Evolutionary conservation across 768 basidiomycete genomes (phyloP).

Genomic region (Suillus occidentalis): DNA sequence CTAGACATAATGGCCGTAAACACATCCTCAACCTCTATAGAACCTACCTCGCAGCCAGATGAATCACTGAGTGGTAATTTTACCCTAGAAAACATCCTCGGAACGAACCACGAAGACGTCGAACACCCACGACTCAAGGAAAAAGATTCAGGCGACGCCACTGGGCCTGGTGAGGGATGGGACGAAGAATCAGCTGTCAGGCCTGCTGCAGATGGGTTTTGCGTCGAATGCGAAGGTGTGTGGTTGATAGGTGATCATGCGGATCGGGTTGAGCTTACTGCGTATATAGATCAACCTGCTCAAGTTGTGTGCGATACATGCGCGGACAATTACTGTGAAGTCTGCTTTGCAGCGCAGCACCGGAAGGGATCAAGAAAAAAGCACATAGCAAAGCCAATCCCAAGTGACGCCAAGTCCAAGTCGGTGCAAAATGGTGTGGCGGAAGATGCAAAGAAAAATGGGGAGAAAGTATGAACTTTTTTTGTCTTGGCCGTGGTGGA

Average conservation of each 20-base stretch:
- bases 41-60: conserved; percentile 12
- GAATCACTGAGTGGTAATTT: conserved; percentile 31
- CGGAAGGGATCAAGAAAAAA: conserved; percentile 75
- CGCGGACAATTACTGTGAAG: conserved; percentile 74
- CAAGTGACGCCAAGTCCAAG: conserved; percentile 14
- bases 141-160: conserved; percentile 33
- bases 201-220: conserved; percentile 61
- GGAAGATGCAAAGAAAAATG: conserved; percentile 9
- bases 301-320: conserved; percentile 73
- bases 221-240: conserved; percentile 85
- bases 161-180: conserved; percentile 53
- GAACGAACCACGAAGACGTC: conserved; percentile 59
- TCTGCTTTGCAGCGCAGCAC: conserved; percentile 84
- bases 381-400: conserved; percentile 55
- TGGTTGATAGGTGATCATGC: conserved; percentile 9
- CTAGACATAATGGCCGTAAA: conserved; percentile 22
- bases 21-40: conserved; percentile 15
- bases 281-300: conserved; percentile 72
- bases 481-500: background rate
- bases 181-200: conserved; percentile 58
- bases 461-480: conserved; percentile 21
- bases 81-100: conserved; percentile 70
- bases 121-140: conserved; percentile 48
- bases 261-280: background rate
- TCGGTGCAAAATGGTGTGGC: conserved; percentile 17